Percentiles rank a stretch among this genome's conserved stretches.
Conservation (phyloP, 2,329 filamentous ascomycete genomes). For the Tricladium varicosporioides region DNA sequence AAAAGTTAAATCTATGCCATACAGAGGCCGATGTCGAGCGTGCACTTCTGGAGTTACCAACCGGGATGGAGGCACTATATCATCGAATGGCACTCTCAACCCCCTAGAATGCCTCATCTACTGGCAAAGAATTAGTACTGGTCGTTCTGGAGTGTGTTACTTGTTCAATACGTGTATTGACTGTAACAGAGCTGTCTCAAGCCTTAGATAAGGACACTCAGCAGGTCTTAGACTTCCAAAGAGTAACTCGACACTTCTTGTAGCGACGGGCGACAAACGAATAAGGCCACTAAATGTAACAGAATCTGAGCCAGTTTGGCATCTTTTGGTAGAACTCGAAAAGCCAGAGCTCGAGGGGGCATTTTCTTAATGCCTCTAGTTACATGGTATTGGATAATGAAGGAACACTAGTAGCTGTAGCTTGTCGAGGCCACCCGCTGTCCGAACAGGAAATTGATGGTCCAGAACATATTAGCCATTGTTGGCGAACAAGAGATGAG, state of each 20-base stretch:
- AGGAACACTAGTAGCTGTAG: slow-evolving; percentile 30
- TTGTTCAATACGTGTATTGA: slow-evolving; percentile 27
- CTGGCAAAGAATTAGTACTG: slow-evolving; percentile 18
- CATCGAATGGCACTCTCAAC: slow-evolving; percentile 25
- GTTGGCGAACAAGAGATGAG: slow-evolving; percentile 21
- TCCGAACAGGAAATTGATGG: slow-evolving; percentile 33
- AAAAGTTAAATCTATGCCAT: slow-evolving; percentile 4
- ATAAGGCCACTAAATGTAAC: slow-evolving; percentile 22
- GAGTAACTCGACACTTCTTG: slow-evolving; percentile 20
- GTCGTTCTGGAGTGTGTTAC: slow-evolving; percentile 29
- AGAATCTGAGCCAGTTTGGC: slow-evolving; percentile 20
- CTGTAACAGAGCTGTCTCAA: slow-evolving; percentile 26
- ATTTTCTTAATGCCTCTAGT: slow-evolving; percentile 28
- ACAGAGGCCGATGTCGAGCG: slow-evolving; percentile 1
- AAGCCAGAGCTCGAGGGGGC: slow-evolving; percentile 27
- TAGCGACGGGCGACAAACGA: slow-evolving; percentile 26
- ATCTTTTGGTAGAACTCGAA: slow-evolving; percentile 22
- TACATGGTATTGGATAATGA: slow-evolving; percentile 32
- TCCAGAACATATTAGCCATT: slow-evolving; percentile 30
- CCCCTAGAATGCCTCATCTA: slow-evolving; percentile 8
- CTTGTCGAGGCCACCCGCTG: slow-evolving; percentile 32
- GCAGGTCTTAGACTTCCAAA: neutral
- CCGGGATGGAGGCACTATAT: slow-evolving; percentile 32
- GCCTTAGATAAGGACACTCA: slow-evolving; percentile 20
- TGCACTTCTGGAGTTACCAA: slow-evolving; percentile 26